Base-by-base conservation (phyloP, 2,329 filamentous ascomycete genomes). In the Coleophoma crateriformis region DNA sequence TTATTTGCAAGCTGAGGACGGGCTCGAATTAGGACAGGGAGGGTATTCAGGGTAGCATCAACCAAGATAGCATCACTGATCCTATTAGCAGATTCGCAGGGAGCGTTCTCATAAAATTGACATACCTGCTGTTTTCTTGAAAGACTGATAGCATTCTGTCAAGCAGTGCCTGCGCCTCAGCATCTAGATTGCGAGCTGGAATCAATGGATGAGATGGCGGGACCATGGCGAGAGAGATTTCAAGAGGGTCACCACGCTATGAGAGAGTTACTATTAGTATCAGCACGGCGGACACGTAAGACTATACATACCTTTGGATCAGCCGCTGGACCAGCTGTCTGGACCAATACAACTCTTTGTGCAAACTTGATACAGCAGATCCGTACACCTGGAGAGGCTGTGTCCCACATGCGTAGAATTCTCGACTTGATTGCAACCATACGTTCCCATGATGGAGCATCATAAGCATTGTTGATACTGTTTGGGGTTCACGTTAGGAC, bases 361-460 rank as follows among this genome's bases (percentile, higher is more conserved):
- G 90, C 86, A 68, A 99, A 99, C 69, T 99, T 99, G 77, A 97
- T 86, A 72, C 94, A 97, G 75, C 90, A 95, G 67, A 97, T 85
- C 61, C 85, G 85, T 55, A 97, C 81, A 3, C 89, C 86, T 12
- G 85, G 78, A 13, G 81, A 73, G 15, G 88, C 85, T 40, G 76
- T 79, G 60, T 96, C 92, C 92, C 95, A 96, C 62, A 94, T 83
- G 52, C 82, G 83, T 52, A 99, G 70, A 58, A 99, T 94, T 61
- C 85, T 87, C 49, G 87, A 82, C 73, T 99, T 99, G 70, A 97
- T 92, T 11, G 84, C 79, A 48, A 82, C 78, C 81, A 97, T 95
- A 56, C 85, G 82, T 64, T 94, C 87, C 94, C 94, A 99, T 42
- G 86, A 83, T 50, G 85, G 77, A 38, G 74, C 77, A 65, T 97